Evolutionary conservation across 2,329 filamentous ascomycete genomes (phyloP).

Genomic region (Chaetomiaceae sp.): DNA sequence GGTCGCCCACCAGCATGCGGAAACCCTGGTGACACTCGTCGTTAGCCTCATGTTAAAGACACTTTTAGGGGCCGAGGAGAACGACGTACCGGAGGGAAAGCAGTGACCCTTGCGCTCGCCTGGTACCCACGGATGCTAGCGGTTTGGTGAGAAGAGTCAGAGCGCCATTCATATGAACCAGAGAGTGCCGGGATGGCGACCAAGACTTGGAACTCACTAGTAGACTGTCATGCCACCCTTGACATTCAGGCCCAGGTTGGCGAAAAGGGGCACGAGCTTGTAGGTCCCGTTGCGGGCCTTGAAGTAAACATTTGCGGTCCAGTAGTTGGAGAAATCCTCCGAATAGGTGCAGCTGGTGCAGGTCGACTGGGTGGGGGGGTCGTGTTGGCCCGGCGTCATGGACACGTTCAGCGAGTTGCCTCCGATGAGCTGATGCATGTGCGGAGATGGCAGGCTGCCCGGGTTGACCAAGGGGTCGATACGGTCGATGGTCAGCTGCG

Average conservation of each 20-base stretch:
- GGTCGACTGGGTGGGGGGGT: slow-evolving; percentile 8
- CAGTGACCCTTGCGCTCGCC: slow-evolving; percentile 12
- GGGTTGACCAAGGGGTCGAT: slow-evolving; percentile 13
- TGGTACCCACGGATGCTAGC: slow-evolving; percentile 20
- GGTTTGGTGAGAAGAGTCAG: slow-evolving; percentile 30
- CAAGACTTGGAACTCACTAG: slow-evolving; percentile 26
- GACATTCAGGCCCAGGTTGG: slow-evolving; percentile 15
- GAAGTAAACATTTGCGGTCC: slow-evolving; percentile 21
- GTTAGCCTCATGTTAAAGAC: neutral
- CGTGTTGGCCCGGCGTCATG: slow-evolving; percentile 28
- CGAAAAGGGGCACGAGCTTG: slow-evolving; percentile 16
- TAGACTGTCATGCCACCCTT: slow-evolving; percentile 19
- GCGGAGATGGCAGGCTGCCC: slow-evolving; percentile 24
- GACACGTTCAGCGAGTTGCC: slow-evolving; percentile 29
- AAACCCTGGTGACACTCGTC: slow-evolving; percentile 27
- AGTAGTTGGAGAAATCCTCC: slow-evolving; percentile 30
- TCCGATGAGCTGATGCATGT: slow-evolving; percentile 55
- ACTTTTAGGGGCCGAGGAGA: rapidly evolving
- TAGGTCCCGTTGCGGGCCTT: slow-evolving; percentile 15
- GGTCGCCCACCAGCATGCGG: slow-evolving; percentile 27
- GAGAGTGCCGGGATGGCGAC: neutral
- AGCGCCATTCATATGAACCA: slow-evolving; percentile 4
- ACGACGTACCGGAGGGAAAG: slow-evolving; percentile 3
- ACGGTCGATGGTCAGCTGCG: slow-evolving; percentile 8
- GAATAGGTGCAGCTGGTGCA: slow-evolving; percentile 27